Base-by-base conservation (phyloP, 192 early-diverging fungal species). In the Backusella psychrophila region DNA sequence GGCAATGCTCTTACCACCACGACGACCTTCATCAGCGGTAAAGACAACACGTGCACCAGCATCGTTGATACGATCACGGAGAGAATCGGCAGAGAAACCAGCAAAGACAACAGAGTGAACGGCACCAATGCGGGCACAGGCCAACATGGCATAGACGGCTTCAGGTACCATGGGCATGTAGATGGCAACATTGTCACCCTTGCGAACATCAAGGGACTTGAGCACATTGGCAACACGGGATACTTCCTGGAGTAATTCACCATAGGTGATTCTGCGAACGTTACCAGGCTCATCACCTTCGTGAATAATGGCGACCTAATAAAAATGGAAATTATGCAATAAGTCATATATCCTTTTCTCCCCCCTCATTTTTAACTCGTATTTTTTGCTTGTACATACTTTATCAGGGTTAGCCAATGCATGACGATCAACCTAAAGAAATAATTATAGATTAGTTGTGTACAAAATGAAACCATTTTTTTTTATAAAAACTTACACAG, bases 141-240 rank as follows among this genome's bases (percentile, higher is more conserved):
- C 97, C 38, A 99, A 88, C 92, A 99, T 95, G 17, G 97, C 90
- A 52, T 94, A 87, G 1, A 91, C 91, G 29, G 97, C 96, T 85
- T 97, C 96, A 71, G 97, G 97, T 39, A 96, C 90, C 95, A 97
- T 97, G 65, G 96, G 97, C 94, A 99, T 95, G 84, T 99, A 99
- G 81, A 99, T 97, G 52, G 93, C 93, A 36, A 99, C 96, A 9
- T 90, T 93, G 82, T 99, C 95, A 66, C 97, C 97, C 87, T 97
- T 98, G 66, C 88, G 86, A 66, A 98, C 87, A 23, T 96, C 94
- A 53, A 91, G 90, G 75, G 92, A 89, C 78, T 87, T 91, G 35
- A 99, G 84, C 2, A 93, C 92, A 77, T 96, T 96, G 73, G 96
- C 95, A 56, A 98, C 78, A 44, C 91, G 87, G 82, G 87, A 93